Evolutionary conservation across 805 yeast genomes (phyloP), one percentile per base, ranked within the genome.

Genomic region (Saccharomycopsis sp.): DNA sequence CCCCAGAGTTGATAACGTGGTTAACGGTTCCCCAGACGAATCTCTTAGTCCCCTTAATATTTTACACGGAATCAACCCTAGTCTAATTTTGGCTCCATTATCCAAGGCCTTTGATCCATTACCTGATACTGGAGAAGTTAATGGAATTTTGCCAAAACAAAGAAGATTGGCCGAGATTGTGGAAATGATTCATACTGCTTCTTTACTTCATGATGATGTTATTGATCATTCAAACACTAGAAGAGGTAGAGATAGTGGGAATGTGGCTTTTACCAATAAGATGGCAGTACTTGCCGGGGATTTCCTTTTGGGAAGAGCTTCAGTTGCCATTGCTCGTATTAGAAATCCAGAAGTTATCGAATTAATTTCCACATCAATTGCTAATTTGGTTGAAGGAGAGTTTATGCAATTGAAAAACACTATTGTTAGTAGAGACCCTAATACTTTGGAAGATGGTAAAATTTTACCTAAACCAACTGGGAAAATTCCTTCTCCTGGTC

Each of bases 221-320:
- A 89, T 92, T 52, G 98, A 92, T 62, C 67, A 72, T 54, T 76
- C 88, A 0, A 96, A 84, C 53, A 72, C 89, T 26, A 70, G 98
- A 57, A 70, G 98, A 49, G 94, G 95, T 33, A 72, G 84, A 54
- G 94, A 94, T 18, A 75, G 84, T 48, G 97, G 96, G 1, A 92
- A 92, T 61, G 70, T 80, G 45, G 96, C 96, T 6, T 92, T 88
- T 62, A 84, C 94, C 21, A 92, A 92, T 63, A 92, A 92, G 56
- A 88, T 92, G 96, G 94, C 98, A 5, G 87, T 92, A 31, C 67
- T 92, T 42, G 97, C 96, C 0, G 98, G 98, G 34, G 98, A 92
- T 62, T 92, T 92, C 61, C 60, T 92, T 43, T 71, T 92, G 35
- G 98, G 96, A 14, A 72, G 98, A 52, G 97, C 98, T 0, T 88